A percentile compares a stretch with the other conserved stretches of the same genome.
These are phyloP conservation scores for Tilletia walkeri DNA, from an alignment of 1,284 basidiomycete species.

Conservation along the genomic window DNA sequence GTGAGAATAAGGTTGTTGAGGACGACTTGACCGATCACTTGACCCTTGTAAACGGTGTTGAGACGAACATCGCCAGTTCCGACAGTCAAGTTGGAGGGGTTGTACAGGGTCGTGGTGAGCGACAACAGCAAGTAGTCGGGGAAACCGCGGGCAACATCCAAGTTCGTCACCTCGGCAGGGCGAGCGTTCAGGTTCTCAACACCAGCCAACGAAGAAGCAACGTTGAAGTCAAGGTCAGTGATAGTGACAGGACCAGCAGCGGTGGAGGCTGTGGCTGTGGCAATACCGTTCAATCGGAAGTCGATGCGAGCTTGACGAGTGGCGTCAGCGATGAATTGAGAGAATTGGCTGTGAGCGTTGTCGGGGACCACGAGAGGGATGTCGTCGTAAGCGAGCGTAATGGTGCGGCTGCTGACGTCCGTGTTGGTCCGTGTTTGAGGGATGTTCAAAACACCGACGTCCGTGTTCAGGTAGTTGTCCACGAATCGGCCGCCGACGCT, in stretches of 20 bases:
- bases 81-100: conserved; percentile 68
- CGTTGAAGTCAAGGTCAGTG: conserved; percentile 67
- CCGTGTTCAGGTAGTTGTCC: conserved; percentile 62
- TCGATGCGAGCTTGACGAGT: conserved; percentile 62
- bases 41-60: conserved; percentile 63
- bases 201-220: conserved; percentile 66
- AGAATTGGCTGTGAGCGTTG: conserved; percentile 63
- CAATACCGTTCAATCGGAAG: conserved; percentile 65
- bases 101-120: conserved; percentile 58
- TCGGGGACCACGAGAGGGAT: conserved; percentile 66
- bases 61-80: conserved; percentile 69
- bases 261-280: conserved; percentile 65
- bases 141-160: conserved; percentile 73
- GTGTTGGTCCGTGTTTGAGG: conserved; percentile 66
- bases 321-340: conserved; percentile 68
- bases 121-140: conserved; percentile 70
- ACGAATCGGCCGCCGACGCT: conserved; percentile 67
- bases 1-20: conserved; percentile 57
- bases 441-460: conserved; percentile 67
- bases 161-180: conserved; percentile 64
- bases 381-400: conserved; percentile 67
- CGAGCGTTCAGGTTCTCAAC: conserved; percentile 68
- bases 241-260: conserved; percentile 67
- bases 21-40: conserved; percentile 66
- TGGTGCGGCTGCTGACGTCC: conserved; percentile 66